Evolutionary conservation across 176 grass and related monocot species (phyloP).

Genomic region (Echinochloa phyllopogon): DNA sequence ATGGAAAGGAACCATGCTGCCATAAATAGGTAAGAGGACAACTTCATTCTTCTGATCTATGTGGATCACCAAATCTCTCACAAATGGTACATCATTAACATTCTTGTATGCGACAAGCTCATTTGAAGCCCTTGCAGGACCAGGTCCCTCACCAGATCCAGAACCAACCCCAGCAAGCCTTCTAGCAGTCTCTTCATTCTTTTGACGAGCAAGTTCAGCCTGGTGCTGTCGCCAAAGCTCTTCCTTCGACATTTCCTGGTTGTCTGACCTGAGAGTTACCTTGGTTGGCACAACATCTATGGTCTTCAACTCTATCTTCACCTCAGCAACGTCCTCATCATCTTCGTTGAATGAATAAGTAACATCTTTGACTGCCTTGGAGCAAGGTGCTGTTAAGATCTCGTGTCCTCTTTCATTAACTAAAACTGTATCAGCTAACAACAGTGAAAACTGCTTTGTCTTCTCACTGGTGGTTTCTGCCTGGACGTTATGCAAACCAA

Average conservation of each 20-base stretch:
- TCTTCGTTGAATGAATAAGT: slow-evolving; percentile 80
- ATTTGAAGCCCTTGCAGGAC: slow-evolving; percentile 53
- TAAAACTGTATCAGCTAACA: slow-evolving; percentile 84
- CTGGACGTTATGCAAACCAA: slow-evolving; percentile 92
- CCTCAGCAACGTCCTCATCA: slow-evolving; percentile 50
- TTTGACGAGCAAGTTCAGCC: slow-evolving; percentile 83
- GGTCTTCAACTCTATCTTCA: slow-evolving; percentile 9
- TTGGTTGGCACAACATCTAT: slow-evolving; percentile 49
- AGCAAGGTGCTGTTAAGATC: slow-evolving; percentile 69
- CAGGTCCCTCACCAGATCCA: slow-evolving; percentile 59
- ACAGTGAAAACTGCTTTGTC: slow-evolving; percentile 77
- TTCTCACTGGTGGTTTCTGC: slow-evolving; percentile 77
- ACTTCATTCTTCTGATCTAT: slow-evolving; percentile 89
- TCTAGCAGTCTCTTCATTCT: slow-evolving; percentile 84
- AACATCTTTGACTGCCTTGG: slow-evolving; percentile 72
- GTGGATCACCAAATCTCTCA: slow-evolving; percentile 76
- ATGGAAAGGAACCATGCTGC: slow-evolving; percentile 87
- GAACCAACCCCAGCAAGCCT: slow-evolving; percentile 67
- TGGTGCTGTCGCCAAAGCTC: slow-evolving; percentile 83
- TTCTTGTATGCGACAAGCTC: slow-evolving; percentile 87
- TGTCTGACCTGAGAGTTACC: slow-evolving; percentile 72
- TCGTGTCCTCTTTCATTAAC: slow-evolving; percentile 62
- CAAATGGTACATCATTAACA: slow-evolving; percentile 74
- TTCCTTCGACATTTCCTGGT: slow-evolving; percentile 92
- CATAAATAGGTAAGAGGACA: slow-evolving; percentile 86